A percentile compares a stretch with the other conserved stretches of the same genome.
phyloP scores from a whole-genome alignment of 2,329 filamentous ascomycete genomes.

The Ophiocordyceps camponoti-leonardi region DNA sequence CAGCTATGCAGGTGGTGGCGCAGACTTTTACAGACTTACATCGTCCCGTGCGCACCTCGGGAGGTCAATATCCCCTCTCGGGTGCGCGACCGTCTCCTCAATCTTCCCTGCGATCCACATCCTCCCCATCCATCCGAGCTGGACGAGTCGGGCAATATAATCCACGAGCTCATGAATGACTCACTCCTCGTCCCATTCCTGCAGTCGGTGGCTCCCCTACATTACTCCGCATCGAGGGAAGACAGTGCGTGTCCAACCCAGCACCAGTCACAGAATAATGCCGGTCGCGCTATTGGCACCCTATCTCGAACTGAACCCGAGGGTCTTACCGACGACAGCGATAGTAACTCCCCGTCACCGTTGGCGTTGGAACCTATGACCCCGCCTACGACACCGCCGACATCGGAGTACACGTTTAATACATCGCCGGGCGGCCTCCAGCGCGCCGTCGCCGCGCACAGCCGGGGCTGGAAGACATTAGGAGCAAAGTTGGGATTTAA shows the following conservation, averaged over 20 bases:
- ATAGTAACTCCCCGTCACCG: slow-evolving; percentile 36
- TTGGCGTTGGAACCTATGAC: slow-evolving; percentile 52
- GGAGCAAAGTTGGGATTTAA: slow-evolving; percentile 42
- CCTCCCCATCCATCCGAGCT: slow-evolving; percentile 62
- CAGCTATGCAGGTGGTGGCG: slow-evolving; percentile 73
- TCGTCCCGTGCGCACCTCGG: slow-evolving; percentile 64
- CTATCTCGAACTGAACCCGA: slow-evolving; percentile 23
- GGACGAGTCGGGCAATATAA: slow-evolving; percentile 68
- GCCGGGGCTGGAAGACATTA: slow-evolving; percentile 47
- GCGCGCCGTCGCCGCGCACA: slow-evolving; percentile 34
- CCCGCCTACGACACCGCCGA: slow-evolving; percentile 56
- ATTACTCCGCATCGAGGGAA: slow-evolving; percentile 17
- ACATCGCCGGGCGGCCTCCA: slow-evolving; percentile 35
- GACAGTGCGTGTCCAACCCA: slow-evolving; percentile 23
- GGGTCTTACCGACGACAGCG: slow-evolving; percentile 47
- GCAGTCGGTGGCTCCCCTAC: slow-evolving; percentile 37
- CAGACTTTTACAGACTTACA: slow-evolving; percentile 78
- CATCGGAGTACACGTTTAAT: slow-evolving; percentile 35
- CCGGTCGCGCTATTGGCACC: background rate
- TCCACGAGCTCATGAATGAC: slow-evolving; percentile 95
- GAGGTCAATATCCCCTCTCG: slow-evolving; percentile 82
- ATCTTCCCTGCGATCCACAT: slow-evolving; percentile 29
- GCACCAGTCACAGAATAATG: slow-evolving; percentile 2
- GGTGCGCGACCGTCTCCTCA: slow-evolving; percentile 67
- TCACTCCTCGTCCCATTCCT: slow-evolving; percentile 87